These are phyloP conservation scores for Colletotrichum liriopes DNA, from an alignment of 2,329 filamentous ascomycete genomes.

Conservation along the genomic window DNA sequence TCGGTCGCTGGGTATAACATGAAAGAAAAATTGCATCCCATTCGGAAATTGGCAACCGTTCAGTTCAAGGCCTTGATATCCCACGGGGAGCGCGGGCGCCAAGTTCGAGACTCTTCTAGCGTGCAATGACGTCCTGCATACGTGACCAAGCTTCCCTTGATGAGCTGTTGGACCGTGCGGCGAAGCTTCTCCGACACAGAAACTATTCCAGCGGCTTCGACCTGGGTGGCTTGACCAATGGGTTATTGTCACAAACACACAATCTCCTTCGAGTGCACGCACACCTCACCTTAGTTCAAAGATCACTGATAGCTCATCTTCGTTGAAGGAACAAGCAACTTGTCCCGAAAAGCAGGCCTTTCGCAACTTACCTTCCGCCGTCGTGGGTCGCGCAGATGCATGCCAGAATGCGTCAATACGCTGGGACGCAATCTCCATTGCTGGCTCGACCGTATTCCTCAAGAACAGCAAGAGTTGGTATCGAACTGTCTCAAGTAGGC, in stretches of 20 bases:
- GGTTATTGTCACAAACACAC: background rate
- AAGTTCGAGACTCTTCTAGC: background rate
- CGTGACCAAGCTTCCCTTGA: conserved; percentile 9
- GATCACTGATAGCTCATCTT: too few relatives aligned
- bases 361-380: background rate
- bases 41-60: background rate
- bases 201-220: background rate
- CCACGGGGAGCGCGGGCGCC: background rate
- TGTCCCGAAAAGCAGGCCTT: background rate
- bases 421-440: background rate
- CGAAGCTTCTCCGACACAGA: background rate
- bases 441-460: background rate
- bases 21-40: background rate
- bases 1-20: background rate
- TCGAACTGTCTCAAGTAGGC: background rate
- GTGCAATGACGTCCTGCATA: conserved; percentile 31
- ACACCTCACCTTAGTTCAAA: too few relatives aligned
- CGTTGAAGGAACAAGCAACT: background rate
- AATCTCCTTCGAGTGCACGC: background rate
- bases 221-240: background rate
- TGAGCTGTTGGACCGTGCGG: conserved; percentile 9
- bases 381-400: background rate
- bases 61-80: background rate
- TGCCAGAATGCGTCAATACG: background rate
- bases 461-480: background rate